These are phyloP conservation scores for Phytophthora hibernalis DNA, from an alignment of 352 stramenopile genomes.

Conservation along the genomic window DNA sequence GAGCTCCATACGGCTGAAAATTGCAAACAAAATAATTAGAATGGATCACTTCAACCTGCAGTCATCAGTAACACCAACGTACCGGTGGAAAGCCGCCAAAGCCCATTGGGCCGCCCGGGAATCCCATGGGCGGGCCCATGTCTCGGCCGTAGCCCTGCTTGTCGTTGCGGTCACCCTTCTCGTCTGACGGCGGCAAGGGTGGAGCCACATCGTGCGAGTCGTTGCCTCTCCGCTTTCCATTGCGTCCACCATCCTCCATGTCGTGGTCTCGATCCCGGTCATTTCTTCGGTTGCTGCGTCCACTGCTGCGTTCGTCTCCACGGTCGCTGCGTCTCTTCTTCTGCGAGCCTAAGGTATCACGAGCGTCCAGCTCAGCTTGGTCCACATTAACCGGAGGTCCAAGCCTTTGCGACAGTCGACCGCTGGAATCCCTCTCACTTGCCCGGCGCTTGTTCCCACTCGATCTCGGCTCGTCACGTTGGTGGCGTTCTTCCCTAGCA, in stretches of 20 bases:
- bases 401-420: conserved; percentile 58
- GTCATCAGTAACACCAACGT: conserved; percentile 27
- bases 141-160: conserved; percentile 41
- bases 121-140: conserved; percentile 57
- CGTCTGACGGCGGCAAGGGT: conserved; percentile 42
- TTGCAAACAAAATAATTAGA: conserved; percentile 21
- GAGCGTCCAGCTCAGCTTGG: conserved; percentile 77
- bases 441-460: conserved; percentile 38
- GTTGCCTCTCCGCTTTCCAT: conserved; percentile 37
- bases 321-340: conserved; percentile 68
- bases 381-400: conserved; percentile 81
- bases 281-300: conserved; percentile 31
- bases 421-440: conserved; percentile 27
- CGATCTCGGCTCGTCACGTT: conserved; percentile 32
- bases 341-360: conserved; percentile 58
- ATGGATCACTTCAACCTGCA: not conserved
- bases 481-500: conserved; percentile 23
- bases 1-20: conserved; percentile 66
- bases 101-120: conserved; percentile 66
- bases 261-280: conserved; percentile 35
- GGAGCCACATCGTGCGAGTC: conserved; percentile 32
- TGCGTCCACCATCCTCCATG: conserved; percentile 32
- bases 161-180: conserved; percentile 24
- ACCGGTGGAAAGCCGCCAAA: conserved; percentile 71
- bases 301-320: conserved; percentile 37